Evolutionary conservation across 495 filamentous ascomycete genomes (phyloP).

Genomic region (Xylaria bambusicola): DNA sequence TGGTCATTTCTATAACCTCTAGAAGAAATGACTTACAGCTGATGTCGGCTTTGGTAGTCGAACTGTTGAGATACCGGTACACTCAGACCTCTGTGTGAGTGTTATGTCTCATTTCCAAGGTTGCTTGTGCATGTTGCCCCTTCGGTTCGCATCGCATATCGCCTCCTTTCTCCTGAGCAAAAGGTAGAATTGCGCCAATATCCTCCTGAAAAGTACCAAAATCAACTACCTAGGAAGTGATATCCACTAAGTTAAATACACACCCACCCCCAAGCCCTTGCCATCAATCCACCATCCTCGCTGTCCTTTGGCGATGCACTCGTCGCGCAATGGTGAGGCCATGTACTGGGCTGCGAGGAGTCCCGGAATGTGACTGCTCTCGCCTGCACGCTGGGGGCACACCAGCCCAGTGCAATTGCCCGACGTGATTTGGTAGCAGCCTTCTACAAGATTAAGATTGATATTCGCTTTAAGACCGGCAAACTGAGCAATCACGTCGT

Average conservation of each 20-base stretch:
- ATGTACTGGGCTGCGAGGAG: constrained; percentile 29
- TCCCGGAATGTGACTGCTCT: constrained; percentile 27
- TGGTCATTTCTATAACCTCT: not conserved
- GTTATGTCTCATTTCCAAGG: not conserved
- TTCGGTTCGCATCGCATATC: no score
- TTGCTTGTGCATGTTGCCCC: not conserved
- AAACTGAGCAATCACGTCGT: constrained; percentile 25
- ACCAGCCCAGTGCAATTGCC: constrained; percentile 33
- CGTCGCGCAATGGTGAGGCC: constrained; percentile 22
- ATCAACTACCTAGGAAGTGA: not conserved
- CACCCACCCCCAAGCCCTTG: constrained; percentile 24
- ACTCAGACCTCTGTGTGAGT: not conserved
- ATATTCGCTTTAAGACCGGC: constrained; percentile 24
- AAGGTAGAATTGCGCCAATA: not conserved
- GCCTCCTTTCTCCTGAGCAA: no score
- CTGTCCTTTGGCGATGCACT: constrained; percentile 32
- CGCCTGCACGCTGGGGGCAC: constrained; percentile 30
- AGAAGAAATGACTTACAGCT: not conserved
- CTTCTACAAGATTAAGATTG: constrained; percentile 28
- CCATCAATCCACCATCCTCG: constrained; percentile 35
- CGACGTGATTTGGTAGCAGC: constrained; percentile 27
- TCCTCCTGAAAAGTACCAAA: not conserved
- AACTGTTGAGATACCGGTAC: not conserved
- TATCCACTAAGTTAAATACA: constrained; percentile 27
- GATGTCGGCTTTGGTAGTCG: not conserved